Evolutionary conservation across 495 filamentous ascomycete genomes (phyloP), one percentile per base, ranked within the genome.

Genomic region (Penicillium cataractarum): DNA sequence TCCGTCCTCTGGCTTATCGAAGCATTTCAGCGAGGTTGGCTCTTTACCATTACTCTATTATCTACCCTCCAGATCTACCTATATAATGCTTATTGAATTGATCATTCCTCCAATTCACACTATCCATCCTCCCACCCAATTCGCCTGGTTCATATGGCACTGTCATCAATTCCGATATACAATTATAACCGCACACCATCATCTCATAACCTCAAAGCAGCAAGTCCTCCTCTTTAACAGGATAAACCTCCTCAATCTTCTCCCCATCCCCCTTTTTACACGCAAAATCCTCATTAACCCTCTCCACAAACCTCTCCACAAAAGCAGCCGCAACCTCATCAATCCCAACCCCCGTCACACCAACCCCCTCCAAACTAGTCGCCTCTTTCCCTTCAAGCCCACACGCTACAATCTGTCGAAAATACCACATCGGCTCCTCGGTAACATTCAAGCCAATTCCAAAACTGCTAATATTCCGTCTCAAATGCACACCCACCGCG

Each of bases 401-500:
- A 81, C 95, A 99, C 15, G 93, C 87, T 19, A 91, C 86, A 74
- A 99, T 93, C 68, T 92, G 81, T 32, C 83, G 76, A 66, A 93
- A 92, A 60, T 71, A 81, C 88, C 89, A 92, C 71, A 91, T 75
- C 52, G 77, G 78, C 64, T 80, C 77, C 37, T 77, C 52, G 5
- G 89, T 92, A 22, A 96, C 81, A 78, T 99, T 99, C 67, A 99
- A 71, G 15, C 89, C 94, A 33, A 96, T 80, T 10, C 95, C 95
- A 75, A 92, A 90, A 69, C 89, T 90, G n/a, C 86, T 91, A 40
- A 99, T 86, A 75, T 95, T 85, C 50, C 94, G 78, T 13, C 92
- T 78, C 60, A 97, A 78, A 82, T 97, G 93, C 27, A 99, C 91
- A 3, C 95, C 95, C 6, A 99, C 76, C 3, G 92, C 91, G 3